Evolutionary conservation across 306 rosid species (phyloP).

Genomic region (Vigna nakashimae): DNA sequence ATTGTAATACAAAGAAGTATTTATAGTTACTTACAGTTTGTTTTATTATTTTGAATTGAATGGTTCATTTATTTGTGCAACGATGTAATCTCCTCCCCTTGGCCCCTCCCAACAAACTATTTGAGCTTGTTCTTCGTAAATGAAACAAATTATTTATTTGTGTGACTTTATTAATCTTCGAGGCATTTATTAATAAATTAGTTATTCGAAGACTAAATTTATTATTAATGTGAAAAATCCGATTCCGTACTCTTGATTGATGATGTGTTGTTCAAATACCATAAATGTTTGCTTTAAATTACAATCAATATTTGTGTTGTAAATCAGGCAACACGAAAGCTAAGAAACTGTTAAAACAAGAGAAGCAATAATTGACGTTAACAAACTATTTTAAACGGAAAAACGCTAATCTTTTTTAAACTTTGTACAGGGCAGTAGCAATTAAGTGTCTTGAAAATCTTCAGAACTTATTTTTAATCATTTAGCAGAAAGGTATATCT

Average conservation of each 20-base stretch:
- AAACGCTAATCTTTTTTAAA: background rate
- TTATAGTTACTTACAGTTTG: background rate
- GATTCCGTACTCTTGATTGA: background rate
- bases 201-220: background rate
- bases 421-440: background rate
- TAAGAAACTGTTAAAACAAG: no score
- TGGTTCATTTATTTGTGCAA: background rate
- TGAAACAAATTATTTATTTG: background rate
- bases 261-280: background rate
- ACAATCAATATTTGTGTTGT: no score
- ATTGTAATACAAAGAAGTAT: background rate
- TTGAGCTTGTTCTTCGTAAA: slow-evolving; percentile 22
- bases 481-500: background rate
- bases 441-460: background rate
- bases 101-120: background rate
- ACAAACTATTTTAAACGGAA: no score
- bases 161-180: background rate
- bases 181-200: background rate
- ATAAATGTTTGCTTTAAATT: background rate
- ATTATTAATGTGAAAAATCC: background rate
- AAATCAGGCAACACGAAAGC: no score
- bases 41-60: slow-evolving; percentile 21
- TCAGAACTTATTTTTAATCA: background rate
- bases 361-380: no score
- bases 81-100: background rate